A percentile compares a stretch with the other conserved stretches of the same genome.
Conservation (phyloP, 2,329 filamentous ascomycete species). For the Fusarium burgessii region DNA sequence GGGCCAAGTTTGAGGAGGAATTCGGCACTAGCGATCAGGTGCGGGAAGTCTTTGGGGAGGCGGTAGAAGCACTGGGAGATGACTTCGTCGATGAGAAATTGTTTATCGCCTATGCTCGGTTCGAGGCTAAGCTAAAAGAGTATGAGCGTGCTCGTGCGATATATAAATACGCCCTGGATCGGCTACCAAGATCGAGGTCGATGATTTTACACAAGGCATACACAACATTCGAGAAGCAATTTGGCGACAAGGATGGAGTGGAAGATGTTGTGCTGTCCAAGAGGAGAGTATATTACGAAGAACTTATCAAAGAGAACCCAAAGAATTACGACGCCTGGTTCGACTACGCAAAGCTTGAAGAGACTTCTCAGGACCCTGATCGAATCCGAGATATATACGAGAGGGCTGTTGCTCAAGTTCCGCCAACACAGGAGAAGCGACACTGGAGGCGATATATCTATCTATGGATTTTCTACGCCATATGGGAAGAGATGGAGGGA, state of each 20-base stretch:
- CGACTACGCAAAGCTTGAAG: slow-evolving; percentile 91
- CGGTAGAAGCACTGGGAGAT: slow-evolving; percentile 90
- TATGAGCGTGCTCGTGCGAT: slow-evolving; percentile 94
- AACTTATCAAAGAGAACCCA: slow-evolving; percentile 91
- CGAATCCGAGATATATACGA: slow-evolving; percentile 94
- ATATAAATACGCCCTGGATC: slow-evolving; percentile 95
- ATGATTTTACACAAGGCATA: slow-evolving; percentile 90
- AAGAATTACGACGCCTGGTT: slow-evolving; percentile 99
- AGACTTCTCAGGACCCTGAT: slow-evolving; percentile 83
- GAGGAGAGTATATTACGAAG: slow-evolving; percentile 91
- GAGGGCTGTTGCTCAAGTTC: slow-evolving; percentile 92
- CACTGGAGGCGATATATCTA: slow-evolving; percentile 99
- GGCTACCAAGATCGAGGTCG: slow-evolving; percentile 88
- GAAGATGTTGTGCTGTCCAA: slow-evolving; percentile 98
- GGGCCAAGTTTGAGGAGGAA: slow-evolving; percentile 97
- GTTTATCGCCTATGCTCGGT: slow-evolving; percentile 95
- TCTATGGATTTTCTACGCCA: slow-evolving; percentile 95
- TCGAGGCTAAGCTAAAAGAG: slow-evolving; percentile 94
- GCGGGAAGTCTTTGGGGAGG: slow-evolving; percentile 88
- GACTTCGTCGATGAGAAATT: slow-evolving; percentile 96
- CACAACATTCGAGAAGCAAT: slow-evolving; percentile 98
- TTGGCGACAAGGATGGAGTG: slow-evolving; percentile 90
- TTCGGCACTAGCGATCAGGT: slow-evolving; percentile 92
- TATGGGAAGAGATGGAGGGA: slow-evolving; percentile 92
- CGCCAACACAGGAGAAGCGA: slow-evolving; percentile 94